Percentiles rank a stretch among this genome's conserved stretches.
Conservation (phyloP, 768 basidiomycete genomes). For the Hydnomerulius pinastri region DNA sequence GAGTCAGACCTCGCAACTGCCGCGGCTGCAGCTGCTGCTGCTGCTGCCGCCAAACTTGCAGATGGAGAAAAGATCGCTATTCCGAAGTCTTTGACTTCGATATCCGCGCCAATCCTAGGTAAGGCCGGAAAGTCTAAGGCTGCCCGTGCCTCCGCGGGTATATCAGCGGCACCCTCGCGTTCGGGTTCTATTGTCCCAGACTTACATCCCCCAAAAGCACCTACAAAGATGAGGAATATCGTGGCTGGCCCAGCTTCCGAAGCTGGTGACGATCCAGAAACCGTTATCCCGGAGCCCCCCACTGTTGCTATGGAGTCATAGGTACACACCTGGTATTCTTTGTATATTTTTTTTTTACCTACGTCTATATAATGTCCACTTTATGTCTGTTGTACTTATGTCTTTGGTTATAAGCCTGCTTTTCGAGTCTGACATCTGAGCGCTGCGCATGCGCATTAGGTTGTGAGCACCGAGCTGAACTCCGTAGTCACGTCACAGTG, state of each 20-base stretch:
- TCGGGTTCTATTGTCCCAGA: constrained; percentile 57
- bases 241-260: constrained; percentile 53
- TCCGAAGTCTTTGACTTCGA: constrained; percentile 45
- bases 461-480: too few species aligned
- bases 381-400: constrained; percentile 12
- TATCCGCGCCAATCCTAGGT: constrained; percentile 47
- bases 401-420: constrained; percentile 7
- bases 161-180: constrained; percentile 57
- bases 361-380: constrained; percentile 11
- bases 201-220: constrained; percentile 45
- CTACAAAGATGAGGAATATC: constrained; percentile 70
- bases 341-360: constrained; percentile 1
- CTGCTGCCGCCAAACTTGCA: constrained; percentile 28
- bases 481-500: constrained; percentile 16
- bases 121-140: constrained; percentile 46
- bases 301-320: constrained; percentile 20
- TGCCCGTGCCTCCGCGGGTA: constrained; percentile 36
- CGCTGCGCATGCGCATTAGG: too few species aligned
- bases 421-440: too few species aligned
- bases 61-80: constrained; percentile 29
- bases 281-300: constrained; percentile 20
- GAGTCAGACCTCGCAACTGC: constrained; percentile 63
- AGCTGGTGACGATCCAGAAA: constrained; percentile 50
- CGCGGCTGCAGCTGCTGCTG: constrained; percentile 27
- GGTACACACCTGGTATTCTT: constrained; percentile 8